A percentile compares a stretch with the other conserved stretches of the same genome.
Evolutionary conservation across 1,284 basidiomycete species (phyloP).

Genomic region (Naganishia sp.): DNA sequence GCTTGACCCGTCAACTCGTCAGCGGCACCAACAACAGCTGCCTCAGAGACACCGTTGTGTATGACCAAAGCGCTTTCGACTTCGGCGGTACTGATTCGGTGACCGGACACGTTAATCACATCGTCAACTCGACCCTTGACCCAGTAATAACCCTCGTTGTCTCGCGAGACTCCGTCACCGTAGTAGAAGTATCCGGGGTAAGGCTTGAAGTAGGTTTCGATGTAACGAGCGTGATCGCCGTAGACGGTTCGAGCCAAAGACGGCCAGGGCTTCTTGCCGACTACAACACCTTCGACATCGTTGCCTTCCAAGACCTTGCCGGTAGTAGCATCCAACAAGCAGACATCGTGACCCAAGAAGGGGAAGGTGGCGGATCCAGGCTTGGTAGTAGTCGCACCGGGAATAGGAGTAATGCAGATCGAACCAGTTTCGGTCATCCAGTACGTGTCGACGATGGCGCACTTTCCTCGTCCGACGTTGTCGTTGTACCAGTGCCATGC

Average conservation of each 20-base stretch:
- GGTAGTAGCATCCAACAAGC: conserved; percentile 73
- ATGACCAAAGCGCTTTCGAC: conserved; percentile 94
- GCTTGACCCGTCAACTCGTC: conserved; percentile 79
- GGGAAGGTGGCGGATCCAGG: conserved; percentile 95
- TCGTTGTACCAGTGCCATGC: conserved; percentile 98
- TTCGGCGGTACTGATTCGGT: conserved; percentile 94
- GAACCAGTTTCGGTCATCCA: conserved; percentile 99
- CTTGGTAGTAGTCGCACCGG: conserved; percentile 93
- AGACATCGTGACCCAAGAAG: conserved; percentile 93
- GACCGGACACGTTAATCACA: conserved; percentile 75
- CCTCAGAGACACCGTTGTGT: conserved; percentile 93
- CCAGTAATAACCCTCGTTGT: conserved; percentile 96
- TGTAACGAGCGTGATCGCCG: conserved; percentile 84
- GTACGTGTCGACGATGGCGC: conserved; percentile 94
- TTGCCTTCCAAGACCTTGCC: conserved; percentile 72
- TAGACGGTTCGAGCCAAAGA: conserved; percentile 93
- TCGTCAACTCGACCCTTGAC: conserved; percentile 96
- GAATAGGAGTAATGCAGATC: conserved; percentile 92
- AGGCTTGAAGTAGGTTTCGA: conserved; percentile 89
- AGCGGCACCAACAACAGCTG: conserved; percentile 84
- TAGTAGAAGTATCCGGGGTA: conserved; percentile 63
- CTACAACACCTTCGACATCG: conserved; percentile 88
- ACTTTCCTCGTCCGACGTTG: conserved; percentile 82
- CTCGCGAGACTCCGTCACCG: conserved; percentile 91
- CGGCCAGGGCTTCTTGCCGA: conserved; percentile 86